Base-by-base conservation (phyloP, 2,329 filamentous ascomycete genomes). In the Arthrinium phaeospermum region DNA sequence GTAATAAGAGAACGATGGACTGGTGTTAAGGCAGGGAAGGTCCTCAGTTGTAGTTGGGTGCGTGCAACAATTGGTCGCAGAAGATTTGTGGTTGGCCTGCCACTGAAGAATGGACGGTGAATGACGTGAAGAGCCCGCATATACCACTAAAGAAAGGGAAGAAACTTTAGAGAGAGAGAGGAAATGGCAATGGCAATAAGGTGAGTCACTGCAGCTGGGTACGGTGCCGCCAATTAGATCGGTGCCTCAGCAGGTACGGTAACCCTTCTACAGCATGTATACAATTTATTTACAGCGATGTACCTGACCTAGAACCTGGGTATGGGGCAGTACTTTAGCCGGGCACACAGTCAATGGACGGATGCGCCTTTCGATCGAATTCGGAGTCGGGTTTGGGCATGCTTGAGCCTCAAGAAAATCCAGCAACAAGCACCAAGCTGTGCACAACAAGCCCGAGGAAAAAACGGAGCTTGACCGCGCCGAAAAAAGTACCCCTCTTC, bases 111-210 rank as follows among this genome's bases (percentile, higher is more conserved):
- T 71, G 72, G 72, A 44, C 57, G 72, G 10, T 49, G 45, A 49
- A 67, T 51, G 67, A 73, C 27, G 47, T 70, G 72, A 71, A 68
- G 71, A 69, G 61, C 64, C 72, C 70, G 67, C 72, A 74, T 74
- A 61, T 71, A 74, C 69, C 45, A 69, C 53, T 69, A 71, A 68
- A 64, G 57, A 64, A 64, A 41, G 4, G 51, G 57, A 37, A 64
- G 34, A 37, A 64, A 68, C 44, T 24, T 46, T 45, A 14, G 67
- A 22, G 16, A 30, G 16, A 30, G 27, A 47, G 67, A 47, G 45
- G 67, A 68, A 68, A 30, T 34, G 22, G 44, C 14, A 47, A 47
- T 57, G 45, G 49, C 53, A 70, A 45, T 19, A 27, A 44, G 47
- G 47, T 70, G 69, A 73, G 69, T 72, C 68, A 72, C 67, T 72